phyloP scores from a whole-genome alignment of 2,329 filamentous ascomycete species.

The Fusarium continuum region DNA sequence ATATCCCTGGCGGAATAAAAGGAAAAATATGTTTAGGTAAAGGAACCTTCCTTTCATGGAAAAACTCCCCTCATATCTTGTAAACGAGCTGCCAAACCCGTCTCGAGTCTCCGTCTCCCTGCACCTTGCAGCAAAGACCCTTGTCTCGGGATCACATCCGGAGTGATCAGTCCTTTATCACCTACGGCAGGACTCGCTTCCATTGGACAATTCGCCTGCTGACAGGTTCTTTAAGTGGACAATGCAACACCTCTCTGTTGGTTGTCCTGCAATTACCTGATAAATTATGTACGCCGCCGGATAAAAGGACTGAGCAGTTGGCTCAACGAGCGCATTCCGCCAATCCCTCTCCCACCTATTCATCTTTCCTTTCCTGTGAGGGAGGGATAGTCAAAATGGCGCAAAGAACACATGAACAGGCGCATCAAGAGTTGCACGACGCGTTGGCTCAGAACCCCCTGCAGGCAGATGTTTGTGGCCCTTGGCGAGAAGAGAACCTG shows the following conservation, averaged over 20 bases:
- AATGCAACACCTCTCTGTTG: background rate
- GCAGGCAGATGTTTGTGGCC: background rate
- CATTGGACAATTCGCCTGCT: background rate
- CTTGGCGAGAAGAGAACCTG: fast-evolving
- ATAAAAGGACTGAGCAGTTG: too few relatives aligned
- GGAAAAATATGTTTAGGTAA: too few relatives aligned
- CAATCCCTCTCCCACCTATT: too few relatives aligned
- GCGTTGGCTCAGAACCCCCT: background rate
- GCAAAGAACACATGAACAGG: background rate
- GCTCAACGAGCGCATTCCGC: too few relatives aligned
- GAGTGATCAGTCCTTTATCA: too few relatives aligned
- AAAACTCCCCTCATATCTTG: background rate
- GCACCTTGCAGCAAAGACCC: background rate
- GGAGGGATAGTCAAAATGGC: background rate
- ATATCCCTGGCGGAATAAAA: too few relatives aligned
- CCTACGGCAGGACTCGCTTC: too few relatives aligned
- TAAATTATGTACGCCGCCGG: too few relatives aligned
- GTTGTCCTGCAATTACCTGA: background rate
- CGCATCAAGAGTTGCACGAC: background rate
- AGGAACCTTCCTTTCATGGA: background rate
- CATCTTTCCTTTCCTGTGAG: too few relatives aligned
- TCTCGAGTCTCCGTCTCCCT: background rate
- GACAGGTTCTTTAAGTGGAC: background rate
- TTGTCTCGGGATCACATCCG: background rate
- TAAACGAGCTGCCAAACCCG: background rate